Base-by-base conservation (phyloP, 2,329 filamentous ascomycete species). In the Didymosphaeria variabile region DNA sequence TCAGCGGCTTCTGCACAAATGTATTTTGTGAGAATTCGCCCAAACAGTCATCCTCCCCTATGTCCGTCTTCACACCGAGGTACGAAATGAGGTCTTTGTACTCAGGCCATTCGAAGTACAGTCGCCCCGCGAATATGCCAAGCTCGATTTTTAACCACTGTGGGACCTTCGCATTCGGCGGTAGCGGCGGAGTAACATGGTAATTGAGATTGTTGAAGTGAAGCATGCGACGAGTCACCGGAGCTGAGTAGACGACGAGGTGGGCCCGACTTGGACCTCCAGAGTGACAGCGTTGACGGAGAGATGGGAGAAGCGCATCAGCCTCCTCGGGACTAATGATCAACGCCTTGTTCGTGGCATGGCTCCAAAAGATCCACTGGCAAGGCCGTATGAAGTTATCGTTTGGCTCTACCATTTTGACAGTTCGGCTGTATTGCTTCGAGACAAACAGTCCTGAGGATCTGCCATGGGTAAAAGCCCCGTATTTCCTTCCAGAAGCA, bases 301-400 rank as follows among this genome's bases (percentile, higher is more conserved):
- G 63, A 0, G 80, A 62, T 0, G 81, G 80, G 3, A 91, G 79
- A 0, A 90, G 64, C 0, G 68, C 49, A 58, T 91, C 86, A 0
- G 84, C 87, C 70, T 91, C 89, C 64, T 91, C 88, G 0, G 88
- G 86, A 31, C 86, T 87, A 1, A 91, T 68, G 1, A 91, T 71
- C 0, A 91, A 63, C 0, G 83, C 88, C 0, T 79, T 83, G 8
- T 85, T 68, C 0, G 77, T 77, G 0, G 65, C n/a, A 0, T 66
- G 65, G 60, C 83, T 86, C 83, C 84, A 90, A 0, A 91, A 72
- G 2, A 91, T 69, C 88, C 87, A 91, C 29, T 88, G 84, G 0
- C 89, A 85, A 0, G 84, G 75, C 1, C 83, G 80, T 66, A 77
- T 55, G 54, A 82, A 83, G 31, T 81, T 76, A 53, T 84, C 81